phyloP scores from a whole-genome alignment of 306 rosid genomes.

The Elaeagnus macrophylla region DNA sequence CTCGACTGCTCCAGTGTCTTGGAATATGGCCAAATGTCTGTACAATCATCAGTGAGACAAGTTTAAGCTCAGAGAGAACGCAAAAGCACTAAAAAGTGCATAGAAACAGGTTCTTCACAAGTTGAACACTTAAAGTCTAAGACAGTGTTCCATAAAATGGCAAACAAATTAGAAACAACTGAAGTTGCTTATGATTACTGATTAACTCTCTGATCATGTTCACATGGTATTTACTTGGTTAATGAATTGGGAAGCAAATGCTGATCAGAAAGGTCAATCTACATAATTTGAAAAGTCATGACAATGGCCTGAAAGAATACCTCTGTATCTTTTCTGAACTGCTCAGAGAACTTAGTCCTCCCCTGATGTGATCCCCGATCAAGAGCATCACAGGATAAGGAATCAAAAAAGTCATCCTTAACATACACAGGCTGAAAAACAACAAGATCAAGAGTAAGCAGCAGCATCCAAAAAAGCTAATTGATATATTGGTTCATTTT shows the following conservation, averaged over 20 bases:
- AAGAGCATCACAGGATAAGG: constrained; percentile 44
- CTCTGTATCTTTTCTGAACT: constrained; percentile 77
- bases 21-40: constrained; percentile 79
- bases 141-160: background rate
- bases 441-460: background rate
- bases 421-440: constrained; percentile 59
- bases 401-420: constrained; percentile 90
- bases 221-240: no score
- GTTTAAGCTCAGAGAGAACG: background rate
- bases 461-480: constrained; percentile 11
- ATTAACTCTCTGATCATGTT: no score
- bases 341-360: constrained; percentile 71
- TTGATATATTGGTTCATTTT: no score
- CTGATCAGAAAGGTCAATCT: no score
- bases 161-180: constrained; percentile 2
- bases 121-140: background rate
- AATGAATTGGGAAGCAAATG: no score
- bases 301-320: constrained; percentile 18
- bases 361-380: constrained; percentile 52
- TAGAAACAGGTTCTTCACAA: background rate
- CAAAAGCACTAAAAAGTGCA: background rate
- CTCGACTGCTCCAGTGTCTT: constrained; percentile 71
- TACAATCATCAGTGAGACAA: constrained; percentile 28
- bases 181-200: background rate
- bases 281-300: background rate